Evolutionary conservation across 2,329 filamentous ascomycete species (phyloP).

Genomic region (Chaetothyriales sp.): DNA sequence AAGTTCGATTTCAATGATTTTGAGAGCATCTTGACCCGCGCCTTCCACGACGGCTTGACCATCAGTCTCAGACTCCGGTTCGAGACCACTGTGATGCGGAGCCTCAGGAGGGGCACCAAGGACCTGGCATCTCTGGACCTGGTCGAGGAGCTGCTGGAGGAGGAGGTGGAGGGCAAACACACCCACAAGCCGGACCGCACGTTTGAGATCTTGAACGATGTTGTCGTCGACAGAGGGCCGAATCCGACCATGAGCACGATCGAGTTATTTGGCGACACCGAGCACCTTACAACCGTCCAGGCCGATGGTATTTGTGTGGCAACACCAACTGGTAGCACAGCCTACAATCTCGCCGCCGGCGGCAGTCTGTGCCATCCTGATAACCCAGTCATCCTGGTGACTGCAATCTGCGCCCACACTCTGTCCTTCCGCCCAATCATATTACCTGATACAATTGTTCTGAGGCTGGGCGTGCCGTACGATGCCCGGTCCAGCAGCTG

Average conservation of each 20-base stretch:
- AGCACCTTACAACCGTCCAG: constrained; percentile 85
- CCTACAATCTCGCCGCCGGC: constrained; percentile 91
- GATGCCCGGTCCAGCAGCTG: constrained; percentile 77
- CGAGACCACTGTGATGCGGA: constrained; percentile 85
- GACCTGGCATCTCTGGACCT: constrained; percentile 39
- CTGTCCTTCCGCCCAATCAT: constrained; percentile 94
- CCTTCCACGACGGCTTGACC: constrained; percentile 70
- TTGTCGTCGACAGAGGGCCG: constrained; percentile 88
- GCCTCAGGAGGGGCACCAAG: constrained; percentile 27
- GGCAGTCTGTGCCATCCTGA: constrained; percentile 90
- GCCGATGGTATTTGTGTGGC: constrained; percentile 89
- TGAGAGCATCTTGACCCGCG: constrained; percentile 49
- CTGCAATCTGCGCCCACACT: constrained; percentile 87
- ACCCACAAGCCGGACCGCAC: constrained; percentile 76
- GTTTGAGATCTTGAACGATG: constrained; percentile 85
- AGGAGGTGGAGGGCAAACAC: constrained; percentile 65
- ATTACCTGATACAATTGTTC: constrained; percentile 84
- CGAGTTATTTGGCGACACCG: constrained; percentile 86
- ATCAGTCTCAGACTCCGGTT: constrained; percentile 79
- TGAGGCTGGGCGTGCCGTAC: constrained; percentile 88
- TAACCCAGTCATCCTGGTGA: constrained; percentile 89
- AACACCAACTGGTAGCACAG: constrained; percentile 85
- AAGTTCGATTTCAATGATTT: constrained; percentile 85
- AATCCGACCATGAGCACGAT: constrained; percentile 87
- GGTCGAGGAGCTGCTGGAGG: constrained; percentile 78